Evolutionary conservation across 73 alveolate genomes (phyloP).

Genomic region (Breviolum minutum): DNA sequence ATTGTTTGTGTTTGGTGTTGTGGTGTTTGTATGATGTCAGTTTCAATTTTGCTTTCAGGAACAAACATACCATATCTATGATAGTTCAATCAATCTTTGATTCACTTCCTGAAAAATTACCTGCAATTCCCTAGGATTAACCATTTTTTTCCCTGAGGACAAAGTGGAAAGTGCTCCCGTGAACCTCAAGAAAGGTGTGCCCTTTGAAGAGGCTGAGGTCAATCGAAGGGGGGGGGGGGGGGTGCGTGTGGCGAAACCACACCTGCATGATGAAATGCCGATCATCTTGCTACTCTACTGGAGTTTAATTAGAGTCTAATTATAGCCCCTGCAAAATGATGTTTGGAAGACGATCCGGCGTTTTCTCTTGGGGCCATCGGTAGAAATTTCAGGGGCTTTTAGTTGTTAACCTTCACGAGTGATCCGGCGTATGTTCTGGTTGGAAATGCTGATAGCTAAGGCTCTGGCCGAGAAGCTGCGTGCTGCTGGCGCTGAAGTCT

Average conservation of each 20-base stretch:
- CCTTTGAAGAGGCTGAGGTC: constrained; percentile 38
- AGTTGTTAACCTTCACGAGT: no score
- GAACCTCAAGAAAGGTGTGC: constrained; percentile 22
- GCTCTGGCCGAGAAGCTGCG: constrained; percentile 39
- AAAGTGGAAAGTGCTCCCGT: constrained; percentile 34
- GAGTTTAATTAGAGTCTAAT: no score
- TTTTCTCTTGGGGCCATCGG: no score
- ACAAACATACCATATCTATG: no score
- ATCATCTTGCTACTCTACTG: no score
- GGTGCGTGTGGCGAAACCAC: not conserved
- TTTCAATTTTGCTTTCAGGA: not conserved
- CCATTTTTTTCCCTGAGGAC: not conserved
- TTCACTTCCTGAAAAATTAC: no score
- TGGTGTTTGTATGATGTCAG: not conserved
- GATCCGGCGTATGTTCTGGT: not conserved
- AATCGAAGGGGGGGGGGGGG: not conserved
- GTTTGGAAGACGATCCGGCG: no score
- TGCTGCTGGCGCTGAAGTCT: constrained; percentile 26
- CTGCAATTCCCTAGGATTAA: no score
- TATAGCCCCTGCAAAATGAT: no score
- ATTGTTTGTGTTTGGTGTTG: not conserved
- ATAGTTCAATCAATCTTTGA: no score
- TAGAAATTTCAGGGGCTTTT: no score
- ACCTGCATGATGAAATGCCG: no score
- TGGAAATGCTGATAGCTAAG: not conserved